Evolutionary conservation across 768 basidiomycete genomes (phyloP).

Genomic region (Lyophyllum shimeji): DNA sequence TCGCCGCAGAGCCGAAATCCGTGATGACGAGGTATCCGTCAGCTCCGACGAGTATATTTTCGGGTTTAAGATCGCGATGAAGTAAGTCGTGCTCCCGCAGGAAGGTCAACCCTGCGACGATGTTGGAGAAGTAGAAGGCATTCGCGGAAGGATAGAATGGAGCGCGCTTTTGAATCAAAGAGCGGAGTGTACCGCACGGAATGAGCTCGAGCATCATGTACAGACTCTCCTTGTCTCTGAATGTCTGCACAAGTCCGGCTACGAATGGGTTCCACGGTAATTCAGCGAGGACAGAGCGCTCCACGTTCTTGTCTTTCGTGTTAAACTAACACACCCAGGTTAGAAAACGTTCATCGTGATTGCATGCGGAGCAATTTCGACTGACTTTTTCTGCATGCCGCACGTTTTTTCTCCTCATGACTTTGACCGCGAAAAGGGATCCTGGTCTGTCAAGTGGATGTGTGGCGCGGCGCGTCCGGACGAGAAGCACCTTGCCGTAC

Average conservation of each 20-base stretch:
- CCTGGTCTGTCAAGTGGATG: constrained; percentile 34
- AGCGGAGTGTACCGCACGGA: constrained; percentile 41
- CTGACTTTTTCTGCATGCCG: constrained; percentile 24
- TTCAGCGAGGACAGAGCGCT: constrained; percentile 37
- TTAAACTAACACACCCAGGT: constrained; percentile 17
- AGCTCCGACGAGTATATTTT: constrained; percentile 53
- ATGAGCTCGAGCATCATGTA: constrained; percentile 54
- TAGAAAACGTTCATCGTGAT: background rate
- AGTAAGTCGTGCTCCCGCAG: constrained; percentile 43
- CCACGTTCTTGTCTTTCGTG: constrained; percentile 33
- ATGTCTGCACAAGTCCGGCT: constrained; percentile 41
- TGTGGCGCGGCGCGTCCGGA: constrained; percentile 26
- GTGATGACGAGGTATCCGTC: constrained; percentile 56
- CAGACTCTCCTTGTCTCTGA: constrained; percentile 45
- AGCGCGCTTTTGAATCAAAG: constrained; percentile 29
- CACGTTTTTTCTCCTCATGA: constrained; percentile 31
- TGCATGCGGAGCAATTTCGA: background rate
- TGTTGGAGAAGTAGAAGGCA: constrained; percentile 57
- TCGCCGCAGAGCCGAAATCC: constrained; percentile 48
- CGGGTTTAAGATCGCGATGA: constrained; percentile 59
- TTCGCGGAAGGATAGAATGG: constrained; percentile 31
- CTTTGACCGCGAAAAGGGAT: constrained; percentile 49
- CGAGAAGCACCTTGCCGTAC: constrained; percentile 43
- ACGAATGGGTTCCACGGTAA: constrained; percentile 59
- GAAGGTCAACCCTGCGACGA: constrained; percentile 48